Evolutionary conservation across 345 rosid genomes (phyloP).

Genomic region (Chamaenerion angustifolium): DNA sequence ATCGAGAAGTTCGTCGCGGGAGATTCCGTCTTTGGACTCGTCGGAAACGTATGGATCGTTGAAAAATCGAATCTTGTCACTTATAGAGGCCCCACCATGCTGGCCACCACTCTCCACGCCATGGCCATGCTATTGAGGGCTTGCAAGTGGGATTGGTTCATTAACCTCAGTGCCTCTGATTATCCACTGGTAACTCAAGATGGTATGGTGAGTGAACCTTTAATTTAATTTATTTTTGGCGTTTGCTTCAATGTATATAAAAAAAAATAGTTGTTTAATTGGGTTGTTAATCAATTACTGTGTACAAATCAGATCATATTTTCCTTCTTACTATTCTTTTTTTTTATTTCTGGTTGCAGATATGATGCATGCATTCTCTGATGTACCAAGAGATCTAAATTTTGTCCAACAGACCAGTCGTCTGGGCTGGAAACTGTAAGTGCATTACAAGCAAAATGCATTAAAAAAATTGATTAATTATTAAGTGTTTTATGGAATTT

Average conservation of each 20-base stretch:
- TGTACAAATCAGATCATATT: too few species aligned
- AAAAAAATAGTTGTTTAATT: too few species aligned
- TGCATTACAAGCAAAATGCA: not conserved
- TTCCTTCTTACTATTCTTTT: too few species aligned
- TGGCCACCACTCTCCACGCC: constrained; percentile 72
- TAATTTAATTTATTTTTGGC: not conserved
- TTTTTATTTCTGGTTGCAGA: constrained; percentile 27
- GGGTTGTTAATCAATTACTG: too few species aligned
- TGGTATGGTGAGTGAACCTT: constrained; percentile 84
- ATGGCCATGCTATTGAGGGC: constrained; percentile 61
- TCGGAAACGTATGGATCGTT: constrained; percentile 71
- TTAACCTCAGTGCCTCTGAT: constrained; percentile 96
- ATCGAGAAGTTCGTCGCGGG: constrained; percentile 37
- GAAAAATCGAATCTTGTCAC: constrained; percentile 73
- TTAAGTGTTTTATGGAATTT: not conserved
- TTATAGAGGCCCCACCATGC: constrained; percentile 92
- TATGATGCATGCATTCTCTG: constrained; percentile 79
- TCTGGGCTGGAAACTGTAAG: constrained; percentile 89
- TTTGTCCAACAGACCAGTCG: constrained; percentile 73
- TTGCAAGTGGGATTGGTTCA: constrained; percentile 92
- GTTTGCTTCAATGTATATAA: too few species aligned
- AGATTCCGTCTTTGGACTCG: constrained; percentile 35
- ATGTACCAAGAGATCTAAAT: constrained; percentile 70
- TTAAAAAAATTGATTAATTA: not conserved
- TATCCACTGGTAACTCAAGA: constrained; percentile 86